Percentiles rank a stretch among this genome's conserved stretches.
Conservation (phyloP, 208 protist genomes). For the Histomonas meleagridis region DNA sequence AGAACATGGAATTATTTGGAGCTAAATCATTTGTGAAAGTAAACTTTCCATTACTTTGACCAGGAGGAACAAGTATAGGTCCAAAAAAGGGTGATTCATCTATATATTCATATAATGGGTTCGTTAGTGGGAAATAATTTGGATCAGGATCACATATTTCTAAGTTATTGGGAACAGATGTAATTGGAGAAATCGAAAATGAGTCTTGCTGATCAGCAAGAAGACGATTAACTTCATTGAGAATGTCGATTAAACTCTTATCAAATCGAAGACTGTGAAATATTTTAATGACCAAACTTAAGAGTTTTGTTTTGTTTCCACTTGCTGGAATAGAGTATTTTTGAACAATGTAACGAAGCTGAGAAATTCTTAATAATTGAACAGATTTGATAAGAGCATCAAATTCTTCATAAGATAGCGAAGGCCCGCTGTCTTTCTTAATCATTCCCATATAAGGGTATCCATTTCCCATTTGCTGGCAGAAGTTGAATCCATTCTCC, state of each 20-base stretch:
- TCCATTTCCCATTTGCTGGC: too few relatives aligned
- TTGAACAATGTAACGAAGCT: conserved; percentile 19
- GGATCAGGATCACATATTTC: neutral
- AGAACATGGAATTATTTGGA: too few relatives aligned
- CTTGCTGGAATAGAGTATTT: conserved; percentile 1
- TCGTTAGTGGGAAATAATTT: neutral
- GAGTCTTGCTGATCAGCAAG: neutral
- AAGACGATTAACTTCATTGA: neutral
- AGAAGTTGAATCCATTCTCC: too few relatives aligned
- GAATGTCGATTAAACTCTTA: neutral
- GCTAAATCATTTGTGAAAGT: too few relatives aligned
- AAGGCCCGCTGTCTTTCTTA: too few relatives aligned
- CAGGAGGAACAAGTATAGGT: neutral
- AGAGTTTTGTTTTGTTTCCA: conserved; percentile 17
- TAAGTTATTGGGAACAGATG: neutral
- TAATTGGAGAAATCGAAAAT: neutral
- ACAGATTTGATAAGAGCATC: neutral
- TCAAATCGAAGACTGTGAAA: neutral
- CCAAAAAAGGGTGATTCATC: neutral
- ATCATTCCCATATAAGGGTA: too few relatives aligned
- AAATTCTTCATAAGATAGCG: conserved; percentile 24
- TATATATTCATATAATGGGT: neutral
- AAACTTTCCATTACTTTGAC: neutral
- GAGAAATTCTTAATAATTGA: conserved; percentile 24
- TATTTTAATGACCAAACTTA: neutral